phyloP scores from a whole-genome alignment of 2,329 filamentous ascomycete genomes.

The Cercospora zeina region DNA sequence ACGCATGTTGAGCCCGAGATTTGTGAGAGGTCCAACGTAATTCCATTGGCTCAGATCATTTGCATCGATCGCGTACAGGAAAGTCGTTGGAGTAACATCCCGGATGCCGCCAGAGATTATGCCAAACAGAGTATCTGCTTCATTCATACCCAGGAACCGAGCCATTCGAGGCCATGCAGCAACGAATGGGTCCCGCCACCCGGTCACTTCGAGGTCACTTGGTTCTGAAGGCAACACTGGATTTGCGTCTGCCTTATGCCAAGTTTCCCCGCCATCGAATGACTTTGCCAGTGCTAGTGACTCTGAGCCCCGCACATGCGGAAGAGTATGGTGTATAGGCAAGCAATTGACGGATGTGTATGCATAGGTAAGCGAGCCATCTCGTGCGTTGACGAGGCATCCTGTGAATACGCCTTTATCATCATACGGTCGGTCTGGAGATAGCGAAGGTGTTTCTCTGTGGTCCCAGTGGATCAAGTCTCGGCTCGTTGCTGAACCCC shows the following conservation, averaged over 20 bases:
- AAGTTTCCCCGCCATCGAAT: conserved; percentile 43
- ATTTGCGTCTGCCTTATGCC: conserved; percentile 42
- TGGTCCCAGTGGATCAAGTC: conserved; percentile 46
- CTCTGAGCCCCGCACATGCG: conserved; percentile 43
- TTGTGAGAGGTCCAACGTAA: conserved; percentile 48
- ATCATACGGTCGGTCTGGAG: conserved; percentile 44
- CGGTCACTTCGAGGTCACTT: conserved; percentile 41
- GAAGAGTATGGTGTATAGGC: conserved; percentile 46
- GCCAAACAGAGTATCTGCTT: conserved; percentile 45
- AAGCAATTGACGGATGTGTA: conserved; percentile 47
- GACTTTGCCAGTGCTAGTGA: conserved; percentile 45
- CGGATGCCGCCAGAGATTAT: conserved; percentile 53
- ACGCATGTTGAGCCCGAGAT: conserved; percentile 45
- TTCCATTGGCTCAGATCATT: conserved; percentile 48
- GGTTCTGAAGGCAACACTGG: conserved; percentile 45
- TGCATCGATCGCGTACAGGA: conserved; percentile 50
- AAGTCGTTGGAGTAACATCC: conserved; percentile 47
- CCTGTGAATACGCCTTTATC: conserved; percentile 47
- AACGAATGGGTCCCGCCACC: conserved; percentile 48
- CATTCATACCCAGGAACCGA: conserved; percentile 20
- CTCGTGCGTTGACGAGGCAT: conserved; percentile 40
- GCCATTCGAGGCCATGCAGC: conserved; percentile 38
- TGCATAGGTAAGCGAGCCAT: conserved; percentile 41
- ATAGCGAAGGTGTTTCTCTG: conserved; percentile 36
- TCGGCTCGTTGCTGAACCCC: conserved; percentile 44